These are phyloP conservation scores for Pyrrhoderma lamaoense DNA, from an alignment of 1,284 basidiomycete species.

Conservation along the genomic window DNA sequence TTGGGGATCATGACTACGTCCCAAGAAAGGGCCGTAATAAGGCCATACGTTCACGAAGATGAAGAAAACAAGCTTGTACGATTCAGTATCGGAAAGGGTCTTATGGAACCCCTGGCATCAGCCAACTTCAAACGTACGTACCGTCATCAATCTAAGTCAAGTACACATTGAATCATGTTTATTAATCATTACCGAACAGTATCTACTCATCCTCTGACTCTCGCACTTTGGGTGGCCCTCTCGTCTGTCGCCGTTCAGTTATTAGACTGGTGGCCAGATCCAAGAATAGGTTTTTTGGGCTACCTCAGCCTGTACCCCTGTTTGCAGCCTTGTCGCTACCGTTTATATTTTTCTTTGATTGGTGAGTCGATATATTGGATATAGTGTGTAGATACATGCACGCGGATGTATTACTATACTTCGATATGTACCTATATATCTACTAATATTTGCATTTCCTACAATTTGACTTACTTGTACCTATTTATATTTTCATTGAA, in stretches of 20 bases:
- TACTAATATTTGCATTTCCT: too few relatives aligned
- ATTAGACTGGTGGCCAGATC: conserved; percentile 60
- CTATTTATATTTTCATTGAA: not conserved
- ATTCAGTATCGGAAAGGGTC: conserved; percentile 61
- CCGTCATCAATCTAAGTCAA: not conserved
- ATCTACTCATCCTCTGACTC: conserved; percentile 42
- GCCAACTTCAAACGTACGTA: conserved; percentile 58
- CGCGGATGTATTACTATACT: too few relatives aligned
- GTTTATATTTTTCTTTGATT: conserved; percentile 62
- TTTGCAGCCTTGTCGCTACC: conserved; percentile 59
- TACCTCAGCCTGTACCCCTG: conserved; percentile 57
- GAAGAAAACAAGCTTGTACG: conserved; percentile 53
- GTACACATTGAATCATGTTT: not conserved
- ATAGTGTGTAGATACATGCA: too few relatives aligned
- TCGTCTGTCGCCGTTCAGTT: conserved; percentile 51
- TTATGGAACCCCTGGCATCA: conserved; percentile 62
- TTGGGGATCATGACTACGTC: conserved; percentile 4
- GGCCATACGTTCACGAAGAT: conserved; percentile 6
- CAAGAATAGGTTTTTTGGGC: conserved; percentile 35
- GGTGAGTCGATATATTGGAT: conserved; percentile 35
- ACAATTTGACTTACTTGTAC: not conserved
- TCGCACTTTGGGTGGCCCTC: conserved; percentile 53
- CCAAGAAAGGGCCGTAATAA: conserved; percentile 9
- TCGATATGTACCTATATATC: too few relatives aligned
- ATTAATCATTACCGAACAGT: conserved; percentile 5